phyloP scores from a whole-genome alignment of 768 basidiomycete species.

The Tulasnella sp. region DNA sequence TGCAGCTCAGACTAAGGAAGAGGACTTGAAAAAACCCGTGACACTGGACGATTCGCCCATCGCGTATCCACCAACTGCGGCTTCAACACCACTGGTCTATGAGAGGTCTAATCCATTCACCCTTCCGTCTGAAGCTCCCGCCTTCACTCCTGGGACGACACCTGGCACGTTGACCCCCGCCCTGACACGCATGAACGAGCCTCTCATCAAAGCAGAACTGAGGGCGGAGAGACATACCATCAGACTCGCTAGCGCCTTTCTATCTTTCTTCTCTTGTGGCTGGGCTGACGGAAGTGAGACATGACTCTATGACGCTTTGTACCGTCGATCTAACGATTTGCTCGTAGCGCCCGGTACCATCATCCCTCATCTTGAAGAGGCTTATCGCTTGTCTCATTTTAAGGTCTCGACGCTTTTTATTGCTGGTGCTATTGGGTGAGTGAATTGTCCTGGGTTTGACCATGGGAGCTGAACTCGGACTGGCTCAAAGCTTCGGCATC shows the following conservation, averaged over 20 bases:
- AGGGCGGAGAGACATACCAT: background rate
- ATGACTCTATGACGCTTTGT: background rate
- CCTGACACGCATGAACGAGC: background rate
- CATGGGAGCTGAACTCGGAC: background rate
- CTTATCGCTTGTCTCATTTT: background rate
- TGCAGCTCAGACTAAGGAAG: background rate
- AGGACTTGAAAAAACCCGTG: background rate
- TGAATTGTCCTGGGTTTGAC: background rate
- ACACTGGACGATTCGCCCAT: background rate
- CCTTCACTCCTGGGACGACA: background rate
- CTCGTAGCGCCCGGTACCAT: conserved; percentile 4
- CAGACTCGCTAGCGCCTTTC: background rate
- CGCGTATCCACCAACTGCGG: background rate
- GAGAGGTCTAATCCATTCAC: background rate
- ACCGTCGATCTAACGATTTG: background rate
- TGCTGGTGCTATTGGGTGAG: conserved; percentile 39
- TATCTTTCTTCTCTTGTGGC: background rate
- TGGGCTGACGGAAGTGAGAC: conserved; percentile 10
- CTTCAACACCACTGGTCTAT: background rate
- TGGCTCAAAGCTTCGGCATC: conserved; percentile 31
- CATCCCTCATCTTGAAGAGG: background rate
- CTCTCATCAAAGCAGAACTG: background rate
- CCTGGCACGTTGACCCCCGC: background rate
- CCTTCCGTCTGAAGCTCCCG: background rate
- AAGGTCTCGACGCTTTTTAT: conserved; percentile 37